Conservation (phyloP, 2,329 filamentous ascomycete species). For the Cordyceps pruinosa region DNA sequence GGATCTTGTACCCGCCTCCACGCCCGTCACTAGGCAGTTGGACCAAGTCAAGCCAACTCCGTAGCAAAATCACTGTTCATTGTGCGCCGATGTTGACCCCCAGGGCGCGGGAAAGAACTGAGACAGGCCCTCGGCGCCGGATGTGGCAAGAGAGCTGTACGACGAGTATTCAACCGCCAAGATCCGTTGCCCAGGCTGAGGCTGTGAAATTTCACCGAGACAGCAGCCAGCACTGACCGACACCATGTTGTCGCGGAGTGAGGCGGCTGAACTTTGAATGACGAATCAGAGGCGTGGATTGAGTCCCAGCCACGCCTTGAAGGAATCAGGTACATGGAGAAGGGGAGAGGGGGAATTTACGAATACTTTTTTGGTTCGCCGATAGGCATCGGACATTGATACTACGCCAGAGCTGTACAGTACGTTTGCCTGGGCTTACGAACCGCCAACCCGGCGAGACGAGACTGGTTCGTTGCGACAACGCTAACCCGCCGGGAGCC, state of each 20-base stretch:
- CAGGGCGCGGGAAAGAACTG: not conserved
- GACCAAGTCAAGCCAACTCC: not conserved
- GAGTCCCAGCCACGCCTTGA: too few relatives aligned
- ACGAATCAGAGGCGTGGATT: not conserved
- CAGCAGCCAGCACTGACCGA: not conserved
- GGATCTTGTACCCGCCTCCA: not conserved
- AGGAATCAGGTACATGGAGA: not conserved
- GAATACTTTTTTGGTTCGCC: not conserved
- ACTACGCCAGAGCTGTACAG: not conserved
- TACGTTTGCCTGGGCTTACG: too few relatives aligned
- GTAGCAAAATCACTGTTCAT: not conserved
- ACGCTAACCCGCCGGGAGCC: too few relatives aligned
- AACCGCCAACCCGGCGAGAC: not conserved
- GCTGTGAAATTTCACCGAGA: not conserved
- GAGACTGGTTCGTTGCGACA: not conserved
- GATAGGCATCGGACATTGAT: not conserved
- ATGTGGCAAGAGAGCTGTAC: not conserved
- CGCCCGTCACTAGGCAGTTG: not conserved
- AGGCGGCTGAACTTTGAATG: not conserved
- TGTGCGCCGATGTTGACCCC: not conserved
- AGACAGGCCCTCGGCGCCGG: too few relatives aligned
- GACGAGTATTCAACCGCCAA: not conserved
- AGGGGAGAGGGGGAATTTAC: not conserved
- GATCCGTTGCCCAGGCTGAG: not conserved
- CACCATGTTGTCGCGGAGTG: not conserved